Evolutionary conservation across 208 protist genomes (phyloP), one percentile per base, ranked within the genome.

Genomic region (Trypanosoma avium): DNA sequence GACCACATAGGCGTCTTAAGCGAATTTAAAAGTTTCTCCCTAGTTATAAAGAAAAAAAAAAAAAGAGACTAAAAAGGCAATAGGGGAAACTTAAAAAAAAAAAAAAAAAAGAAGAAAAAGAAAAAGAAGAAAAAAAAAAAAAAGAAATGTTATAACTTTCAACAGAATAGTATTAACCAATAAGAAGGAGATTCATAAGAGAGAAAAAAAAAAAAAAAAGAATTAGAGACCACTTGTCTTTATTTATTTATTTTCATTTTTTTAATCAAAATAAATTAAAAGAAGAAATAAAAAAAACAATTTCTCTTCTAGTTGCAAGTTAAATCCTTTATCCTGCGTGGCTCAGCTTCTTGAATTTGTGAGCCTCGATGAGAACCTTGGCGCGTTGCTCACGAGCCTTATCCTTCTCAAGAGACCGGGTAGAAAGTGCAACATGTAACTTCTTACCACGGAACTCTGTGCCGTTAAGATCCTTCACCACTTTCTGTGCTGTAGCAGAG

Each of bases 381-480:
- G 84, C 72, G 57, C 71, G 66, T 50, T 77, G 57, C 58, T 79
- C 66, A 71, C 74, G 75, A 35, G 54, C 64, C 67, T 76, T 75
- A 42, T 88, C 70, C 83, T 90, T 90, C 52, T 85, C 70, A 38
- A 93, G 76, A 45, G 84, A 90, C 59, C 78, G 73, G 36, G 83
- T 80, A 27, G 83, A 90, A 45, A 81, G 79, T 32, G 63, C 60
- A 53, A 90, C 86, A 53, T 64, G 74, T 47, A 93, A 78, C 60
- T 78, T 80, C 77, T 93, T 81, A 67, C 79, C 79, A 62, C 77
- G 83, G 83, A 90, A 93, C 64, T 82, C 77, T 4, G 61, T 64
- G 57, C 81, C 86, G 81, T 90, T 88, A 81, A 83, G 88, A 60
- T 89, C 86, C 66, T 81, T 73, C 75, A 90, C 73, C 38, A 84